Conservation (phyloP, 129 eudicot species). For the Cynara cardunculus region DNA sequence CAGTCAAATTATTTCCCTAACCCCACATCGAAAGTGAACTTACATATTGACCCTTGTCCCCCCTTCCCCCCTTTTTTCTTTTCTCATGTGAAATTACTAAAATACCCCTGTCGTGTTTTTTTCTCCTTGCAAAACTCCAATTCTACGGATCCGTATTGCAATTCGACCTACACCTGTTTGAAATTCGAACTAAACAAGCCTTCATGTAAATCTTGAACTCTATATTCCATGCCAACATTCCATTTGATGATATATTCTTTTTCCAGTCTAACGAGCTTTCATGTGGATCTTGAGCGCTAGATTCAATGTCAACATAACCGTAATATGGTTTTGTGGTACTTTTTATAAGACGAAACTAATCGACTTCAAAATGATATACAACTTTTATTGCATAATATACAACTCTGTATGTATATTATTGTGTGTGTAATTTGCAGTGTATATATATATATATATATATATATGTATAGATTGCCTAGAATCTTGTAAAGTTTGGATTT, state of each 20-base stretch:
- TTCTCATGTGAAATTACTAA: neutral
- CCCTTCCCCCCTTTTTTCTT: slow-evolving; percentile 15
- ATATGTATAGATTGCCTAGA: slow-evolving; percentile 12
- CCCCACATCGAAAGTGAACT: slow-evolving; percentile 58
- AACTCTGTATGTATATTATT: neutral
- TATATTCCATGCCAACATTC: neutral
- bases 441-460: neutral
- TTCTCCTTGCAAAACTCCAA: neutral
- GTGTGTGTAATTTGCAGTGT: neutral
- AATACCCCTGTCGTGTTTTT: neutral
- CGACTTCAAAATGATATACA: too few relatives aligned
- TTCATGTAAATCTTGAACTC: neutral
- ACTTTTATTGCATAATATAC: neutral
- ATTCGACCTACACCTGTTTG: neutral
- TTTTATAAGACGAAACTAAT: neutral
- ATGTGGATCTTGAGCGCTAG: neutral
- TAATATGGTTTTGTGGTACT: neutral
- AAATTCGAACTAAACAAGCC: neutral
- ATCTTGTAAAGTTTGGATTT: slow-evolving; percentile 29
- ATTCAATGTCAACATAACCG: neutral
- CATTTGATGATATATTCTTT: neutral
- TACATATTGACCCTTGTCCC: slow-evolving; percentile 41
- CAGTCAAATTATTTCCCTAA: slow-evolving; percentile 32
- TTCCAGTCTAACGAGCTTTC: neutral
- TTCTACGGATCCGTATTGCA: neutral